Base-by-base conservation (phyloP, 371 early-diverging fungal species). In the Mitosporidium daphniae region DNA sequence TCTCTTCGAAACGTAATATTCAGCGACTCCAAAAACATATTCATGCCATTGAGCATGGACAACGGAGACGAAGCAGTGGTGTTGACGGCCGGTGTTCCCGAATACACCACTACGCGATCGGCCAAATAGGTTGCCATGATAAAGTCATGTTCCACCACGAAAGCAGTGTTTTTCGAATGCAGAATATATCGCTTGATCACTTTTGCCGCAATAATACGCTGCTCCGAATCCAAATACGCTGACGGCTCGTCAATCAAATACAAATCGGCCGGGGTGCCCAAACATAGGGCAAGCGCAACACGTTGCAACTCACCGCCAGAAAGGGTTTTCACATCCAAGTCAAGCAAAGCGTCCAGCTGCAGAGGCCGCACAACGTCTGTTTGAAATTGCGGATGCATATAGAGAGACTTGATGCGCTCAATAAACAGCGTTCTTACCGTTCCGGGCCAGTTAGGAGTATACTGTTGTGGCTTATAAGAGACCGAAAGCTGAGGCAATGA, bases 41-140 rank as follows among this genome's bases (percentile, higher is more conserved):
- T 94, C 93, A 97, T 94, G 39, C 95, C 95, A 13, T 66, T 51
- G 32, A 78, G 47, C 33, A 93, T 52, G 16, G 71, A 48, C 51
- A 89, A 74, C 21, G 94, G 94, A 17, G 49, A 16, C 38, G 56
- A 59, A 27, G 89, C 89, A 27, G 33, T 41, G 15, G 94, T 94
- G 11, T 57, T 46, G 7, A 80, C 58, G 2, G 75, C 71, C 9
- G 98, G 91, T 21, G 32, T 47, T 42, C 95, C 98, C 3, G 73
- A 75, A 49, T 82, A 93, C 11, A 97, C 89, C 45, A 97, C 70
- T 12, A 93, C 84, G 44, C 84, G 69, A 45, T 93, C 93, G 25
- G 98, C 98, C 29, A 97, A 53, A 45, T 97, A 97, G n/a, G 95
- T 94, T n/a, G 82, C 91, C 77, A 97, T 89, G 44, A 94, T 89